Evolutionary conservation across 192 early-diverging fungal species (phyloP), one percentile per base, ranked within the genome.

Genomic region (Glomus cerebriforme): DNA sequence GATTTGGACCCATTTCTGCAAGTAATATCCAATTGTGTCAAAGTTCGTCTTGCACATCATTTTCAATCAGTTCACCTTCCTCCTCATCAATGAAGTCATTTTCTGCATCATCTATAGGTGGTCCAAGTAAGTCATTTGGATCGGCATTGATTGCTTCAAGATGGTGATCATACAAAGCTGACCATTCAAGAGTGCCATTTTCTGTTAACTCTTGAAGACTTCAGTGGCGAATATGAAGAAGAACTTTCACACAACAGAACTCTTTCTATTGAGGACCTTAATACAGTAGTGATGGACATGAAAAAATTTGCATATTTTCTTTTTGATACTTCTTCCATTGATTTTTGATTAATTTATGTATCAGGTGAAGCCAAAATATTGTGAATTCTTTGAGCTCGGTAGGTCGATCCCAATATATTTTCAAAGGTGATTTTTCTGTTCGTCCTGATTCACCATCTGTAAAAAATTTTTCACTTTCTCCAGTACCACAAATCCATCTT

Each of bases 241-340:
- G 31, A 26, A 70, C 68, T 26, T 70, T 70, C 15, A 70, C 7
- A 13, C 35, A 17, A 17, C 68, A 70, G 34, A 69, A 70, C 37
- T 70, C 68, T 27, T 70, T 32, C 68, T 32, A 70, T 45, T 70
- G 19, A 70, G 68, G 43, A 24, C 43, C 17, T 29, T 70, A 7
- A 22, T 0, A 7, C 2, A 70, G 9, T 2, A 35, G 0, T 22
- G 68, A 70, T 29, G 13, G 68, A 2, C 12, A n/a, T n/a, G n/a
- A n/a, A n/a, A n/a, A n/a, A n/a, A n/a, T n/a, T n/a, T n/a, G n/a
- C n/a, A n/a, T n/a, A n/a, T n/a, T n/a, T n/a, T n/a, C n/a, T n/a
- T n/a, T n/a, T n/a, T n/a, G n/a, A n/a, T 17, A 19, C 22, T 22
- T 70, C 19, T 70, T 70, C 68, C 68, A 70, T 12, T 39, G 35